Percentiles rank a stretch among this genome's conserved stretches.
Evolutionary conservation across 495 filamentous ascomycete genomes (phyloP).

Genomic region (Recurvomyces mirabilis): DNA sequence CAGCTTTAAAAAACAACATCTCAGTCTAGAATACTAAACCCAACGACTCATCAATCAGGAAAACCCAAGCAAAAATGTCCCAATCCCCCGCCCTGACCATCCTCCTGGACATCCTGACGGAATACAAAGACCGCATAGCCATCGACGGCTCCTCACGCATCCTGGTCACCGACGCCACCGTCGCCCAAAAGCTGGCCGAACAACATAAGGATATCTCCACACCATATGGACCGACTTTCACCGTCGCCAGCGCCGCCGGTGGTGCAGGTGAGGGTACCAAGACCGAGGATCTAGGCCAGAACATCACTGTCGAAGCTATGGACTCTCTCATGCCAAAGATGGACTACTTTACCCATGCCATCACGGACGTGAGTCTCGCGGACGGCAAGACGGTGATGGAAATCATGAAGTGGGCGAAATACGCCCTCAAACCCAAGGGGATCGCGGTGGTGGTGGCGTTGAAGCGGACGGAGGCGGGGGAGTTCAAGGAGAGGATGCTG

Average conservation of each 20-base stretch:
- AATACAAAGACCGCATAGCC: conserved; percentile 6
- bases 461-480: conserved; percentile 1
- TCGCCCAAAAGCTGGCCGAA: conserved; percentile 2
- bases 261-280: not conserved
- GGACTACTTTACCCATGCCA: conserved; percentile 16
- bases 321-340: conserved; percentile 2
- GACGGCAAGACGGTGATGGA: conserved; percentile 11
- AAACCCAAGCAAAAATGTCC: too few species aligned
- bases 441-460: conserved; percentile 10
- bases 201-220: not conserved
- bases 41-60: too few species aligned
- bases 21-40: too few species aligned
- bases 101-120: conserved; percentile 5
- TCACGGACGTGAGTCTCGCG: conserved; percentile 9
- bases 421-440: conserved; percentile 17
- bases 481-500: conserved; percentile 7
- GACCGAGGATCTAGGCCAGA: not conserved
- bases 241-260: conserved; percentile 1
- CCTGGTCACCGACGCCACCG: conserved; percentile 8
- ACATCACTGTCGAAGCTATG: not conserved
- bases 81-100: not conserved
- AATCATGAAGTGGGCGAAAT: conserved; percentile 12
- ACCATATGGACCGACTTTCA: conserved; percentile 14
- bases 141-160: conserved; percentile 15
- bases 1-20: too few species aligned